Evolutionary conservation across 192 early-diverging fungal genomes (phyloP), one percentile per base, ranked within the genome.

Genomic region (Chytriomyces sp.): DNA sequence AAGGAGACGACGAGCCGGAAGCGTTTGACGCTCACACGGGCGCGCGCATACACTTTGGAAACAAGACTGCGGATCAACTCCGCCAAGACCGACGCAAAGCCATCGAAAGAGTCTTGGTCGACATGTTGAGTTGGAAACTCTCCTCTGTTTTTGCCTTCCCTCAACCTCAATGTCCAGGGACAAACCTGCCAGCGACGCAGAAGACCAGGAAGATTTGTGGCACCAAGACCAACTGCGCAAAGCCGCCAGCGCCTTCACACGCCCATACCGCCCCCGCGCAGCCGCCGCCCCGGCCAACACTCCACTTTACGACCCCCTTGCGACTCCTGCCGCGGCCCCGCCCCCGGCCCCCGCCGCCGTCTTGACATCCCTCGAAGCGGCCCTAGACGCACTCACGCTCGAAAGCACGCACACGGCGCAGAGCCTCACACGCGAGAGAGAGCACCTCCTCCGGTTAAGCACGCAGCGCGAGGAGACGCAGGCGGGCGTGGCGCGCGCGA

Each of bases 11-110:
- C 28, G 68, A 41, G 22, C 30, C 49, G 2, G 74, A 75, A 38
- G 2, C 52, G 7, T 75, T 75, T 59, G 74, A 75, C n/a, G 74
- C 64, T 5, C 59, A 75, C 49, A 3, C 55, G 55, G 74, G 66
- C 26, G 34, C 53, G 19, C 52, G 67, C 6, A 75, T 75, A 1
- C 19, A 32, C 49, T 70, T 75, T 60, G 74, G 74, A 0, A 60
- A 38, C 53, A 68, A 75, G 59, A 38, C 64, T 5, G 25, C 37
- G 8, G 59, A 68, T 25, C 17, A 75, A 31, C 2, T 40, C 1
- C 59, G 62, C 36, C 33, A 4, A 4, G 74, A 75, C 14, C 65
- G 74, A 25, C 55, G 52, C 28, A 60, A 61, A n/a, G 67, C 38
- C 0, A 75, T 75, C 38, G 17, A 74, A 33, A 8, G 17, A 10